Percentiles rank a stretch among this genome's conserved stretches.
These are phyloP conservation scores for Ophiobolus disseminans DNA, from an alignment of 2,329 filamentous ascomycete species.

Conservation along the genomic window DNA sequence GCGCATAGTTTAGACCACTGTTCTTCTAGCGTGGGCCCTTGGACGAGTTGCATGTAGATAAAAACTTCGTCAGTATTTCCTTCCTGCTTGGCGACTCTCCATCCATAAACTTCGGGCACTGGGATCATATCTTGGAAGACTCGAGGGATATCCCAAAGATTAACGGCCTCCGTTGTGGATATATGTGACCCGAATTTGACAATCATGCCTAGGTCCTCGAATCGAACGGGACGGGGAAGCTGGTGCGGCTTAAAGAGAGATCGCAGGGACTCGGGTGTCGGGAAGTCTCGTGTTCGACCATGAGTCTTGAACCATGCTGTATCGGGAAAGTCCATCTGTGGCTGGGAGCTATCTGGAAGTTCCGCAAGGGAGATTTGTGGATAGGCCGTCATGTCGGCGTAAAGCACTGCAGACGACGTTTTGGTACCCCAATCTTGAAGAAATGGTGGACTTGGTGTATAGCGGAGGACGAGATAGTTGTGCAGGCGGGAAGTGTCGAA, in stretches of 20 bases:
- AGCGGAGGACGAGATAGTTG: background rate
- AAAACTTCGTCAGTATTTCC: constrained; percentile 12
- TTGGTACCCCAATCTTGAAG: background rate
- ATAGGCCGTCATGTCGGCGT: constrained; percentile 5
- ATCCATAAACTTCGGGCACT: constrained; percentile 24
- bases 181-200: constrained; percentile 19
- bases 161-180: constrained; percentile 14
- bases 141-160: constrained; percentile 16
- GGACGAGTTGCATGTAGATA: constrained; percentile 25
- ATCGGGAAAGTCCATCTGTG: constrained; percentile 12
- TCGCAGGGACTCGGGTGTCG: constrained; percentile 10
- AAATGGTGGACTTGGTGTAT: background rate
- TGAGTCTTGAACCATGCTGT: constrained; percentile 13
- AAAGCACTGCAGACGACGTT: background rate
- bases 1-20: constrained; percentile 6
- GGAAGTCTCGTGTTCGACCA: constrained; percentile 7
- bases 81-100: constrained; percentile 6
- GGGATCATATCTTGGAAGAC: constrained; percentile 10
- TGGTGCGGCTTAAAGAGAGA: constrained; percentile 1
- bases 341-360: constrained; percentile 12
- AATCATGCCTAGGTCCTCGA: constrained; percentile 16
- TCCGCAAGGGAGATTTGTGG: constrained; percentile 11
- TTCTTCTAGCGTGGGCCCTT: constrained; percentile 16
- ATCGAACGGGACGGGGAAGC: constrained; percentile 5
- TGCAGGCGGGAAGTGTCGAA: background rate